These are phyloP conservation scores for Xylaria acuta DNA, from an alignment of 495 filamentous ascomycete genomes.

Conservation along the genomic window DNA sequence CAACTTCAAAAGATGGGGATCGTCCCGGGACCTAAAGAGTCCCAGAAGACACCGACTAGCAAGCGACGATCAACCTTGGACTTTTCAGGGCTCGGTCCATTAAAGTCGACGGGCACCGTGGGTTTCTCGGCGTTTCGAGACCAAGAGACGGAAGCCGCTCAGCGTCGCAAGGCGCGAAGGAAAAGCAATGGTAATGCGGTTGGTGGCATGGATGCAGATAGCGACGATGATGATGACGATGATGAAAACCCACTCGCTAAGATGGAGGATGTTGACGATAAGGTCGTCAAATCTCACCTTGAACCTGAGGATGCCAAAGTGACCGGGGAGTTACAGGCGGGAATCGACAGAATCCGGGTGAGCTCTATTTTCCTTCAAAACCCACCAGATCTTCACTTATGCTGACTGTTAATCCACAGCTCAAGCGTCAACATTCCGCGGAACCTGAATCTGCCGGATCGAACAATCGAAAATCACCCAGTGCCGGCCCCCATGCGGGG, in stretches of 20 bases:
- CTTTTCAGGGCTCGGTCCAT: constrained; percentile 81
- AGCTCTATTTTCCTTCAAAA: constrained; percentile 38
- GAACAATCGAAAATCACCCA: constrained; percentile 49
- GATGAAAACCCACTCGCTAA: constrained; percentile 62
- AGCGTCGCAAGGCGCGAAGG: constrained; percentile 62
- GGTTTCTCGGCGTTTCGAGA: constrained; percentile 94
- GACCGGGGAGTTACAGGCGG: constrained; percentile 86
- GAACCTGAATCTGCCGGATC: constrained; percentile 64
- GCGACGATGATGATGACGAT: constrained; percentile 78
- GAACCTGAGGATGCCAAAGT: constrained; percentile 78
- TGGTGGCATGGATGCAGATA: constrained; percentile 57
- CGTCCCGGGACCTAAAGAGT: constrained; percentile 64
- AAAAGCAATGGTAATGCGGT: constrained; percentile 56
- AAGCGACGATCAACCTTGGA: constrained; percentile 81
- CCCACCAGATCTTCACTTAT: not conserved
- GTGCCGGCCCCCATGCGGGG: constrained; percentile 38
- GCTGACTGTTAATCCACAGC: constrained; percentile 58
- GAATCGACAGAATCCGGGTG: constrained; percentile 91
- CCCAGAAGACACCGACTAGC: constrained; percentile 59
- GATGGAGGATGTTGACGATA: constrained; percentile 76
- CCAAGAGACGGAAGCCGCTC: constrained; percentile 52
- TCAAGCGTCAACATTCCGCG: constrained; percentile 93
- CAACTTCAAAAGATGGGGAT: constrained; percentile 97
- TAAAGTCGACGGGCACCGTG: constrained; percentile 81
- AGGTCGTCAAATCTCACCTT: constrained; percentile 66